Evolutionary conservation across 2,329 filamentous ascomycete genomes (phyloP).

Genomic region (Phyllosticta ampelicida): DNA sequence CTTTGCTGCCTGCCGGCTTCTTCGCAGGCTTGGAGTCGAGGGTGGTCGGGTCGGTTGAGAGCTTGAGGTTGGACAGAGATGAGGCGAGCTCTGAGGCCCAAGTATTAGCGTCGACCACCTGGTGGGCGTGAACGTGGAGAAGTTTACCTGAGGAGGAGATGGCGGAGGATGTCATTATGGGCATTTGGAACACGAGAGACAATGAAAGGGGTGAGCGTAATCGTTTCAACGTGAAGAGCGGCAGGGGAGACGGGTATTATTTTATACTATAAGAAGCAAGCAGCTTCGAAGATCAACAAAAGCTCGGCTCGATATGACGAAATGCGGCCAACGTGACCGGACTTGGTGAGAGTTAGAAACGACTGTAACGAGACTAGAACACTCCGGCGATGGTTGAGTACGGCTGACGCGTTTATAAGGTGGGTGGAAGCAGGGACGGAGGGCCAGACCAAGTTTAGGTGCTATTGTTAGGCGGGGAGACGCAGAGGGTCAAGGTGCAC

Average conservation of each 20-base stretch:
- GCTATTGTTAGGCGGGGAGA: neutral
- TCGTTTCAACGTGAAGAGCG: neutral
- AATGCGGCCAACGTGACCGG: neutral
- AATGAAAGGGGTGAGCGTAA: no score
- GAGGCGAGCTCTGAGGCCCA: conserved; percentile 23
- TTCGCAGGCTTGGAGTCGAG: conserved; percentile 19
- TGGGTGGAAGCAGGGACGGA: neutral
- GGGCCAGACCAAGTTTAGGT: neutral
- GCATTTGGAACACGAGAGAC: neutral
- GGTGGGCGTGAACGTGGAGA: neutral
- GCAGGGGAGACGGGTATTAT: neutral
- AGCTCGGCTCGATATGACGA: neutral
- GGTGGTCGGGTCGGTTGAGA: conserved; percentile 22
- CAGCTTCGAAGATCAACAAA: neutral
- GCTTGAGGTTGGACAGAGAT: conserved; percentile 27
- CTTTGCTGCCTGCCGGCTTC: conserved; percentile 20
- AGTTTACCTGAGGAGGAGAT: conserved; percentile 20
- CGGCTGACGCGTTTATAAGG: neutral
- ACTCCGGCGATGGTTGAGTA: neutral
- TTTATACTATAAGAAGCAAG: neutral
- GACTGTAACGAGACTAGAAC: neutral
- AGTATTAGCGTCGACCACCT: neutral
- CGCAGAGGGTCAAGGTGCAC: neutral
- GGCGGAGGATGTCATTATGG: conserved; percentile 10
- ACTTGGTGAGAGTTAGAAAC: neutral